A percentile compares a stretch with the other conserved stretches of the same genome.
Conservation (phyloP, 192 early-diverging fungal genomes). For the Dimargaris xerosporica region DNA sequence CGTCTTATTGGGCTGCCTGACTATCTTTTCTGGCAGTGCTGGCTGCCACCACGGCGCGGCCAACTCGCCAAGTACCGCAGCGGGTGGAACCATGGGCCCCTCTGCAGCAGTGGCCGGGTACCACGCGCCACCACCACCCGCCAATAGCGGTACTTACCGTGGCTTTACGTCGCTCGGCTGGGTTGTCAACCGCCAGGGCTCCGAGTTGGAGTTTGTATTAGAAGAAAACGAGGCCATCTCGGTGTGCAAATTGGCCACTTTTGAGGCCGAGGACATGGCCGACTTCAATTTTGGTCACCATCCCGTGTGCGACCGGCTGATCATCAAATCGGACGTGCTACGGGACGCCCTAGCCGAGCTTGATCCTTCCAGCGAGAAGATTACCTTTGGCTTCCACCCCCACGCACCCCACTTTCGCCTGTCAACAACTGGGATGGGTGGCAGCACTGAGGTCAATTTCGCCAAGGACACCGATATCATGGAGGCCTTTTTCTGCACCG, state of each 20-base stretch:
- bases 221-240: conserved; percentile 38
- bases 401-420: conserved; percentile 33
- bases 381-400: conserved; percentile 25
- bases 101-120: too few species aligned
- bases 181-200: conserved; percentile 20
- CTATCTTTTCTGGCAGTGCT: conserved; percentile 15
- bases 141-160: neutral
- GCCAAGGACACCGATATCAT: conserved; percentile 35
- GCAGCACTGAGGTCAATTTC: conserved; percentile 32
- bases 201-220: conserved; percentile 30
- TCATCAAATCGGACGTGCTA: conserved; percentile 37
- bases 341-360: conserved; percentile 39
- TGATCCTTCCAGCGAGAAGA: conserved; percentile 31
- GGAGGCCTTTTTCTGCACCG: conserved; percentile 33
- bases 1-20: conserved; percentile 15
- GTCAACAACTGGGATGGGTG: conserved; percentile 26
- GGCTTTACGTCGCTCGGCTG: conserved; percentile 1
- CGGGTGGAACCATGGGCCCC: neutral
- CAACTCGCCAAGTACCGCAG: neutral
- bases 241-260: conserved; percentile 31
- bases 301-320: conserved; percentile 28
- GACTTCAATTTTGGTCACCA: conserved; percentile 25
- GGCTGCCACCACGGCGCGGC: neutral
- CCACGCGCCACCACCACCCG: too few species aligned
- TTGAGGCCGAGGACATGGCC: conserved; percentile 22